Evolutionary conservation across 805 yeast genomes (phyloP), one percentile per base, ranked within the genome.

Genomic region (Tetrapisispora fleetii): DNA sequence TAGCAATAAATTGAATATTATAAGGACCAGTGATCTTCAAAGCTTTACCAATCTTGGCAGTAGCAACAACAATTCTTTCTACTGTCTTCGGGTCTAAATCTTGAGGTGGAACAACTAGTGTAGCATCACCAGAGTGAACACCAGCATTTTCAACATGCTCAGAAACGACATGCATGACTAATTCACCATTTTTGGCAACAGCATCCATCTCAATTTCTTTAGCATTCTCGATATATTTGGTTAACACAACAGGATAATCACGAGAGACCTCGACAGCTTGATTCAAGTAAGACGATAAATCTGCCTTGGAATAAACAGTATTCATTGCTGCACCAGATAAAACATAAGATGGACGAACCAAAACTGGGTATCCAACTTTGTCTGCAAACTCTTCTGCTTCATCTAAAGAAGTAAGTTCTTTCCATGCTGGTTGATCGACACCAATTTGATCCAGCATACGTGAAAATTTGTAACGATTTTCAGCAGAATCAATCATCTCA

Each of bases 81-180:
- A 91, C 95, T 42, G 96, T 88, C 71, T 87, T 96, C 51, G 88
- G 86, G 56, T 84, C 91, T 59, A 93, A 77, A 64, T 87, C 95
- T 73, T 91, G 97, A 46, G 97, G 96, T 48, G 99, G 99, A 50
- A 91, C 95, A 67, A 91, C 85, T 63, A 91, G 73, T 43, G 98
- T 93, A 52, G 99, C 99, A 70, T 91, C 99, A 76, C 99, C 99
- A 46, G 98, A 91, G 71, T 91, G 99, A 40, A 91, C 96, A 79
- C 99, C 99, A 27, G 99, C 99, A 65, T 91, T 91, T 73, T 91
- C 99, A 56, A 93, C 96, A 73, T 91, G 99, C 71, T 93, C 98
- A 48, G 96, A 88, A 50, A 91, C 96, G 65, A 89, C 98, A 67
- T 91, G 98, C 89, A 91, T 87, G 58, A 93, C 78, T 71, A 91